Evolutionary conservation across 2,329 filamentous ascomycete species (phyloP).

Genomic region (Fusarium secorum): DNA sequence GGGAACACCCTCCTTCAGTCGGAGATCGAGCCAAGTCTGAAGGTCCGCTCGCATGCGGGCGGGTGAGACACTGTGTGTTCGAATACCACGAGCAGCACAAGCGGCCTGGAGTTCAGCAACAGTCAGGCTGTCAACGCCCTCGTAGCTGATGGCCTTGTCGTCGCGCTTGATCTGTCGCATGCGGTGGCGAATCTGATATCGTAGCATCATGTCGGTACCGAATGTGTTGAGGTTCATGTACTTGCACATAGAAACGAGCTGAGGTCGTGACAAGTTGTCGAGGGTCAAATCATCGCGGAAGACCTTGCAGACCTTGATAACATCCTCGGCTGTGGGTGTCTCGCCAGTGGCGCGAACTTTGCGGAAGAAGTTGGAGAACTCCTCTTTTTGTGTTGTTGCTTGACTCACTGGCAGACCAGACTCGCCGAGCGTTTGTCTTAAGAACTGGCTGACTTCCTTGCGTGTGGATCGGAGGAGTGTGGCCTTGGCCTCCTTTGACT

Average conservation of each 20-base stretch:
- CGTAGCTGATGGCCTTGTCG: slow-evolving; percentile 90
- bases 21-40: slow-evolving; percentile 91
- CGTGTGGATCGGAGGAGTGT: slow-evolving; percentile 81
- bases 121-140: slow-evolving; percentile 92
- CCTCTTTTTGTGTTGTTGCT: slow-evolving; percentile 86
- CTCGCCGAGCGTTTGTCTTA: slow-evolving; percentile 88
- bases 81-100: slow-evolving; percentile 88
- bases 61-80: slow-evolving; percentile 90
- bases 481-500: slow-evolving; percentile 89
- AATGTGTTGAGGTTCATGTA: slow-evolving; percentile 99
- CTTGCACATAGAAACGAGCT: slow-evolving; percentile 95
- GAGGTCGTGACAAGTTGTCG: slow-evolving; percentile 94
- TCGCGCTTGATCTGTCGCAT: slow-evolving; percentile 99
- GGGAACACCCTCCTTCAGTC: slow-evolving; percentile 92
- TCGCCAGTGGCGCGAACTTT: slow-evolving; percentile 94
- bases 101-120: slow-evolving; percentile 92
- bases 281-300: slow-evolving; percentile 98
- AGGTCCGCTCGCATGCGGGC: slow-evolving; percentile 88
- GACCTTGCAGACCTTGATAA: slow-evolving; percentile 98
- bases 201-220: slow-evolving; percentile 96
- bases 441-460: slow-evolving; percentile 91
- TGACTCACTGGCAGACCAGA: slow-evolving; percentile 89
- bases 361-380: slow-evolving; percentile 96
- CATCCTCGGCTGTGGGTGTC: slow-evolving; percentile 84
- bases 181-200: slow-evolving; percentile 94